phyloP scores from a whole-genome alignment of 768 basidiomycete genomes.

The Mycena leptocephala region DNA sequence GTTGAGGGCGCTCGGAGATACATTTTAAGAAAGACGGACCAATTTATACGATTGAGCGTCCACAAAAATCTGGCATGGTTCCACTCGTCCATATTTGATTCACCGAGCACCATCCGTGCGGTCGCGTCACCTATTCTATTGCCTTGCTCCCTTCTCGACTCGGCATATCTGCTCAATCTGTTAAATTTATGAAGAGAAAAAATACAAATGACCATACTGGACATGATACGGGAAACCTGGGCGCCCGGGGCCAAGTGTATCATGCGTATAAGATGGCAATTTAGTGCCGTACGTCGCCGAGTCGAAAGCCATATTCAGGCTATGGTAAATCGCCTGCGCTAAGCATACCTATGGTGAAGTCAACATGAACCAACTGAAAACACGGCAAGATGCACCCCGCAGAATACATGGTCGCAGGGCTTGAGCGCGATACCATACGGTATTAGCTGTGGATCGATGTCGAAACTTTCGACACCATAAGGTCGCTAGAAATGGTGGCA shows the following conservation, averaged over 20 bases:
- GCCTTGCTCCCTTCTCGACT: background rate
- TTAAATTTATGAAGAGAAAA: background rate
- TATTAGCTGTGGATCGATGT: background rate
- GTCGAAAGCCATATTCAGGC: conserved; percentile 38
- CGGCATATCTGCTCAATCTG: conserved; percentile 9
- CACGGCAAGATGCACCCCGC: conserved; percentile 25
- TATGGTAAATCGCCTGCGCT: conserved; percentile 36
- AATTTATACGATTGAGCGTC: conserved; percentile 25
- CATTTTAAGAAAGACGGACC: conserved; percentile 10
- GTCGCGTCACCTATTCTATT: conserved; percentile 31
- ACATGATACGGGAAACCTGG: conserved; percentile 34
- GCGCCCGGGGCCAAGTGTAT: background rate
- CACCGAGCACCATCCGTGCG: conserved; percentile 36
- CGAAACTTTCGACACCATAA: background rate
- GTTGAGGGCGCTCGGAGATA: background rate
- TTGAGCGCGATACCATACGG: conserved; percentile 23
- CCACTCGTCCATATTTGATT: conserved; percentile 40
- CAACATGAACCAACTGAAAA: background rate
- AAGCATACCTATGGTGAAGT: conserved; percentile 33
- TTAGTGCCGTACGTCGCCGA: conserved; percentile 28
- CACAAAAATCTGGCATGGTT: conserved; percentile 33
- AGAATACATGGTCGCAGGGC: conserved; percentile 35
- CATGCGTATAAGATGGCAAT: conserved; percentile 10
- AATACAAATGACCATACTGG: conserved; percentile 18
- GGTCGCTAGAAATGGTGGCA: conserved; percentile 1